phyloP scores from a whole-genome alignment of 2,329 filamentous ascomycete species.

The Fusarium buxicola region DNA sequence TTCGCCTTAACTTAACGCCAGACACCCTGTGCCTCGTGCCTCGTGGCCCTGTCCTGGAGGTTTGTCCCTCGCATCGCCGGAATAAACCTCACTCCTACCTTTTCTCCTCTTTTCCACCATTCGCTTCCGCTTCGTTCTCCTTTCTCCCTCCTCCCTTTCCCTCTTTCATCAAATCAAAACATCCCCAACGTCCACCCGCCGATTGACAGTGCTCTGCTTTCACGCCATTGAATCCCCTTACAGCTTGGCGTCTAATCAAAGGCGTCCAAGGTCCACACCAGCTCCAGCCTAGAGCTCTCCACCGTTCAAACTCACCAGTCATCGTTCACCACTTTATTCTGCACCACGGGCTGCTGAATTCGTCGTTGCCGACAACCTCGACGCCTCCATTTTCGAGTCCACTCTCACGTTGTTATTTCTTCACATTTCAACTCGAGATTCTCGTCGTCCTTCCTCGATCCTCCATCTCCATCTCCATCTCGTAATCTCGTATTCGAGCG shows the following conservation, averaged over 20 bases:
- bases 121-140: constrained; percentile 17
- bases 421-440: constrained; percentile 4
- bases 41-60: constrained; percentile 23
- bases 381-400: constrained; percentile 34
- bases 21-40: constrained; percentile 35
- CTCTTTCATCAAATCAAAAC: constrained; percentile 1
- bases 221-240: constrained; percentile 23
- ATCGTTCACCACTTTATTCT: constrained; percentile 37
- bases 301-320: constrained; percentile 40
- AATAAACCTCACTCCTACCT: constrained; percentile 40
- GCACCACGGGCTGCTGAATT: constrained; percentile 29
- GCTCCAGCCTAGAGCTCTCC: constrained; percentile 46
- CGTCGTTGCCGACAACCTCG: constrained; percentile 37
- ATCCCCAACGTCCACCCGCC: constrained; percentile 6
- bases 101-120: constrained; percentile 28
- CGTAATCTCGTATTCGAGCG: constrained; percentile 16
- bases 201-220: constrained; percentile 8
- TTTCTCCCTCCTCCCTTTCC: background rate
- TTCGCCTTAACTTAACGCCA: constrained; percentile 10
- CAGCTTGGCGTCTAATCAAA: constrained; percentile 35
- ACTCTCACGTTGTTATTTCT: constrained; percentile 23
- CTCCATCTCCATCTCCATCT: constrained; percentile 14
- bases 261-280: constrained; percentile 44
- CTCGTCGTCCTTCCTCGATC: constrained; percentile 1
- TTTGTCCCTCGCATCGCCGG: constrained; percentile 22